Base-by-base conservation (phyloP, 306 rosid genomes). In the Trichosanthes truncata region DNA sequence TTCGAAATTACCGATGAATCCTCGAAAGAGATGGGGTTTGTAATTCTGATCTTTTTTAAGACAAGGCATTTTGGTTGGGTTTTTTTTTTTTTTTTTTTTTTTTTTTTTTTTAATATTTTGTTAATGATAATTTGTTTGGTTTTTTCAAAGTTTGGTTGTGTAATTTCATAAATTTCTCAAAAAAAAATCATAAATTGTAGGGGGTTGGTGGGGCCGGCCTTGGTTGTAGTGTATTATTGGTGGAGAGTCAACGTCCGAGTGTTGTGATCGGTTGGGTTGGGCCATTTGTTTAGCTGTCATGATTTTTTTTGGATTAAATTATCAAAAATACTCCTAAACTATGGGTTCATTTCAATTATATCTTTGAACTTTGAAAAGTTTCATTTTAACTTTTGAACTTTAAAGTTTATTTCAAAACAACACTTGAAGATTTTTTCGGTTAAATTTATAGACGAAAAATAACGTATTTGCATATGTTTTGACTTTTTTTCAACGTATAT, bases 261-360 rank as follows among this genome's bases (percentile, higher is more conserved):
- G 72, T 46, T 48, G 57, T 66, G 43, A 52, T 82, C 25, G 33
- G 33, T 29, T 84, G 84, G 84, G 84, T 87, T 85, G 84, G 83
- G 80, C 83, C 90, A 85, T 83, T 66, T 88, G 87, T 83, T 31
- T 66, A 82, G 77, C 82, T 83, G 57, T 69, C 85, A 81, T 41
- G 9, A 0, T 13, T 57, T 57, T 57, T 23, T 56, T n/a, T n/a
- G n/a, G n/a, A n/a, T n/a, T n/a, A n/a, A n/a, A n/a, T n/a, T n/a
- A n/a, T n/a, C n/a, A n/a, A n/a, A n/a, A n/a, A n/a, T n/a, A n/a
- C n/a, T n/a, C n/a, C n/a, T n/a, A n/a, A n/a, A n/a, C n/a, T n/a
- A n/a, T n/a, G n/a, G n/a, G n/a, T n/a, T n/a, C n/a, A n/a, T n/a
- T n/a, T n/a, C n/a, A n/a, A n/a, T n/a, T n/a, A n/a, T n/a, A n/a